A percentile compares a stretch with the other conserved stretches of the same genome.
phyloP scores from a whole-genome alignment of 2,329 filamentous ascomycete species.

The Phialocephala sp. region DNA sequence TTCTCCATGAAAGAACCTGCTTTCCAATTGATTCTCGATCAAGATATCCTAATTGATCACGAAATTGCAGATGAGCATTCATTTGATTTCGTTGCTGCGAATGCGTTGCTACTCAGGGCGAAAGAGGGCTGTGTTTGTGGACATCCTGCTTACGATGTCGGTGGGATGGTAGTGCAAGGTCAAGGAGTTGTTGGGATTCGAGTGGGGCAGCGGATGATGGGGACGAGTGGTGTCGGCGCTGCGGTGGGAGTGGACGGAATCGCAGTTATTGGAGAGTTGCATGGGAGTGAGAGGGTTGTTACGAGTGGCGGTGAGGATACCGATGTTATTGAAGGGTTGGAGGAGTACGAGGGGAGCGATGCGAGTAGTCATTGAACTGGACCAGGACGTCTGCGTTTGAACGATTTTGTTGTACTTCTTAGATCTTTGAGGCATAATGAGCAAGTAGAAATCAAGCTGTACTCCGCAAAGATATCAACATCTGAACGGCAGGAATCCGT shows the following conservation, averaged over 20 bases:
- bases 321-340: neutral
- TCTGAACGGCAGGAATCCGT: too few relatives aligned
- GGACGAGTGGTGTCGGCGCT: neutral
- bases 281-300: constrained; percentile 4
- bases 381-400: too few relatives aligned
- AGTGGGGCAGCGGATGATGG: too few relatives aligned
- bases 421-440: too few relatives aligned
- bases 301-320: neutral
- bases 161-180: neutral
- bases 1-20: constrained; percentile 7
- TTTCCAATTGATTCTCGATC: constrained; percentile 17
- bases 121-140: constrained; percentile 1
- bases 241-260: neutral
- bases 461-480: too few relatives aligned
- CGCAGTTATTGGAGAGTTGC: neutral
- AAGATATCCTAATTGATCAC: constrained; percentile 16
- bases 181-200: neutral
- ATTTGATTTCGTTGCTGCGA: neutral
- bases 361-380: neutral
- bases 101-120: neutral
- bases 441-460: too few relatives aligned
- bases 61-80: constrained; percentile 13
- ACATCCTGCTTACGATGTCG: neutral
- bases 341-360: neutral
- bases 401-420: too few relatives aligned